A percentile compares a stretch with the other conserved stretches of the same genome.
Conservation (phyloP, 805 yeast species). For the Pichia insulana region DNA sequence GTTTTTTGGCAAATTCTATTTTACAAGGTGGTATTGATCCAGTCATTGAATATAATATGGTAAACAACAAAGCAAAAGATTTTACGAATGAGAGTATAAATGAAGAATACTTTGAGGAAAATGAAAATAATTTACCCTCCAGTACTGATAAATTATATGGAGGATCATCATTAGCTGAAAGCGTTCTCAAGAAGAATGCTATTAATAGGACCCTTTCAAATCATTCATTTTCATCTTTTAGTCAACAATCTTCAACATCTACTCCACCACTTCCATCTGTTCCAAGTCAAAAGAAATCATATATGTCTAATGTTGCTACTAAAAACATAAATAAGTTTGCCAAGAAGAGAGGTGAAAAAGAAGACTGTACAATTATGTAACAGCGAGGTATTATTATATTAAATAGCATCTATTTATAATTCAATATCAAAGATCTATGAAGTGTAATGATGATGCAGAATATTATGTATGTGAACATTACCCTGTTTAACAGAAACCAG, state of each 20-base stretch:
- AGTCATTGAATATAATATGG: conserved; percentile 21
- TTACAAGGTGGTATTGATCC: conserved; percentile 55
- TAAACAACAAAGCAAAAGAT: background rate
- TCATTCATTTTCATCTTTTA: background rate
- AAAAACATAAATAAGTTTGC: conserved; percentile 11
- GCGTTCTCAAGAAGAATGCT: background rate
- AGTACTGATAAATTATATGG: background rate
- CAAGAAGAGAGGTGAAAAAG: conserved; percentile 13
- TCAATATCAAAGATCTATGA: background rate
- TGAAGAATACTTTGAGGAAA: background rate
- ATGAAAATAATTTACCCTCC: background rate
- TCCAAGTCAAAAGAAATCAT: background rate
- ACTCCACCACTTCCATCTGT: background rate
- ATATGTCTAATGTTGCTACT: conserved; percentile 6
- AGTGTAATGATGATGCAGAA: conserved; percentile 12
- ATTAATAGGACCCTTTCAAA: background rate
- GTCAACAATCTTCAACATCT: conserved; percentile 1
- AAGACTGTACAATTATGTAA: conserved; percentile 29
- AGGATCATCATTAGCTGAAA: background rate
- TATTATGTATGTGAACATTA: conserved; percentile 2
- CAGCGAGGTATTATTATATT: background rate
- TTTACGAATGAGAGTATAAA: background rate
- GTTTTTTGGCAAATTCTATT: conserved; percentile 60
- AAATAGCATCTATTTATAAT: no score
- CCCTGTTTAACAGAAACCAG: conserved; percentile 3